Percentiles rank a stretch among this genome's conserved stretches.
Conservation (phyloP, 1,139 yeast genomes). For the Nadsonia starkeyi-henricii region DNA sequence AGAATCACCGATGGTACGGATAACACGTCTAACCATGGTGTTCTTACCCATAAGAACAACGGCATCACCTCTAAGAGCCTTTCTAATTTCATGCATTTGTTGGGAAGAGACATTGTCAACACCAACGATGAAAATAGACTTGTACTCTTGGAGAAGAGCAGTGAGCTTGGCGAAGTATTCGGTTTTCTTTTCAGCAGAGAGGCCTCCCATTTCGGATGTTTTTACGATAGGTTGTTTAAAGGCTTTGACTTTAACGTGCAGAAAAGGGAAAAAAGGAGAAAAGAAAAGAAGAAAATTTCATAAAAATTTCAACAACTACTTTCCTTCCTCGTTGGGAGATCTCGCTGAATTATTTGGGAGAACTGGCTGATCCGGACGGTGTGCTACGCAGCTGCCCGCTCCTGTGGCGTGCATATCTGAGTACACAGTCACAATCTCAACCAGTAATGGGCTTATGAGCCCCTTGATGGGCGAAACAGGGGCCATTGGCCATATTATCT, state of each 20-base stretch:
- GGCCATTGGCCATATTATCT: no score
- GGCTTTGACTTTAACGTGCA: conserved; percentile 24
- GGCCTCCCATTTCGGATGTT: conserved; percentile 99
- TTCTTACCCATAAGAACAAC: conserved; percentile 98
- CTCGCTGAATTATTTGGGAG: not conserved
- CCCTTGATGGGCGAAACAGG: no score
- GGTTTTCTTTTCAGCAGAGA: conserved; percentile 82
- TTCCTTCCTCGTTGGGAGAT: not conserved
- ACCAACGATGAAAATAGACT: conserved; percentile 96
- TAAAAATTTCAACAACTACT: not conserved
- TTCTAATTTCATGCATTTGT: conserved; percentile 99
- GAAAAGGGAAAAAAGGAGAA: not conserved
- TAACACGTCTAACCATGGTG: conserved; percentile 99
- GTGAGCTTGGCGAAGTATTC: conserved; percentile 93
- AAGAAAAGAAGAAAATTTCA: not conserved
- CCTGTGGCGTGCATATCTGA: not conserved
- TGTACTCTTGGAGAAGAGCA: conserved; percentile 81
- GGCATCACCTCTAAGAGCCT: conserved; percentile 87
- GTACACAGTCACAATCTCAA: not conserved
- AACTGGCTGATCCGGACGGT: no score
- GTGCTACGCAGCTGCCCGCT: no score
- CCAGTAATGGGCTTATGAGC: no score
- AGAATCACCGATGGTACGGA: conserved; percentile 89
- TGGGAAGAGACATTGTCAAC: conserved; percentile 99
- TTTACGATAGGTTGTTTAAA: conserved; percentile 89